Evolutionary conservation across 805 yeast genomes (phyloP).

Genomic region (Komagataella populi): DNA sequence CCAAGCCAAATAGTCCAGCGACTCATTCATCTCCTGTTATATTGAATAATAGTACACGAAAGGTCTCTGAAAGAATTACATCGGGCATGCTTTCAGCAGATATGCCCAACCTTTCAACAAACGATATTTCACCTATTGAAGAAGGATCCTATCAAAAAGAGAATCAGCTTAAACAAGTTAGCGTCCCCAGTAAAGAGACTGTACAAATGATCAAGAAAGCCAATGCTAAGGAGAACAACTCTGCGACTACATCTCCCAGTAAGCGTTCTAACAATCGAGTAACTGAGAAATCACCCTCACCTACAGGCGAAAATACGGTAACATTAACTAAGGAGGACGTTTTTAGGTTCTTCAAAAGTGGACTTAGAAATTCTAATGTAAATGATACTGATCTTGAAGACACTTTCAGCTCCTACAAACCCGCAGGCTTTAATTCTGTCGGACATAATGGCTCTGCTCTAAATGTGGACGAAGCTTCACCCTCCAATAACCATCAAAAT

Average conservation of each 20-base stretch:
- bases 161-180: background rate
- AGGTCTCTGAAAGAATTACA: slow-evolving; percentile 13
- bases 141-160: background rate
- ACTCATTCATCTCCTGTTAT: background rate
- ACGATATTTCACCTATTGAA: background rate
- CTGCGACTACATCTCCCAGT: background rate
- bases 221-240: background rate
- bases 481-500: background rate
- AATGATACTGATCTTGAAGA: background rate
- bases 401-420: background rate
- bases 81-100: slow-evolving; percentile 20
- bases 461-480: background rate
- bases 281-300: background rate
- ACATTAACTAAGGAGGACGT: slow-evolving; percentile 10
- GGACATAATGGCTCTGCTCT: background rate
- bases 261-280: background rate
- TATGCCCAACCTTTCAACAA: slow-evolving; percentile 21
- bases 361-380: slow-evolving; percentile 5
- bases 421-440: background rate
- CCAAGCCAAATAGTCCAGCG: background rate
- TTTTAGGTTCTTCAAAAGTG: slow-evolving; percentile 13
- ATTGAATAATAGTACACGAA: background rate
- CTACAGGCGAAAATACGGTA: background rate
- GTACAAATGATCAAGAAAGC: background rate
- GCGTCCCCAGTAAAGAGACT: background rate